phyloP scores from a whole-genome alignment of 2,329 filamentous ascomycete species.

The Aschersonia sp. region DNA sequence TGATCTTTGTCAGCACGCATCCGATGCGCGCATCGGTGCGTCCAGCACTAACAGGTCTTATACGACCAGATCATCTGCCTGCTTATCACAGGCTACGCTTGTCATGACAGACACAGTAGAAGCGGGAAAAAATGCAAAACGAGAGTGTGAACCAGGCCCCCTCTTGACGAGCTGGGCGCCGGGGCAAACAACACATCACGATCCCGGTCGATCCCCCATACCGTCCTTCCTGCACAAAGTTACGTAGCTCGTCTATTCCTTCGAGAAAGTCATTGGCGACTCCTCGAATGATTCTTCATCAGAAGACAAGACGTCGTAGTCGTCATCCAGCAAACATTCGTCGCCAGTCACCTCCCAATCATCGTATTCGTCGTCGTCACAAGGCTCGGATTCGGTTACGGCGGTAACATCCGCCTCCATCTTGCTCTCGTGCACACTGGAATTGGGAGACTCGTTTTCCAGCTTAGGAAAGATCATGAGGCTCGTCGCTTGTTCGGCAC shows the following conservation, averaged over 20 bases:
- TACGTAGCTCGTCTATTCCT: slow-evolving; percentile 17
- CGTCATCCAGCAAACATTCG: slow-evolving; percentile 89
- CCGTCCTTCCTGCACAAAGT: no score
- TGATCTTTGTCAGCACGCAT: no score
- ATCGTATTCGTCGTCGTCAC: slow-evolving; percentile 30
- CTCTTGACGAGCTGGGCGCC: no score
- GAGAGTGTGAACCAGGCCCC: no score
- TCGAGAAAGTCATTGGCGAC: slow-evolving; percentile 26
- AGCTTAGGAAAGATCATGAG: slow-evolving; percentile 96
- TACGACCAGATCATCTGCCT: no score
- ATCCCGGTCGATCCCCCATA: no score
- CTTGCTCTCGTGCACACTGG: slow-evolving; percentile 58
- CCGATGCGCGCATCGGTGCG: no score
- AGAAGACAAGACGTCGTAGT: slow-evolving; percentile 93
- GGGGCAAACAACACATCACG: no score
- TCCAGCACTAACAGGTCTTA: no score
- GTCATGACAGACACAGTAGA: no score
- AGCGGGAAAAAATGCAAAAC: no score
- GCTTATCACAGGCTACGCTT: no score
- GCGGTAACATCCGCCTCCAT: slow-evolving; percentile 35
- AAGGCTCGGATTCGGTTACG: slow-evolving; percentile 32
- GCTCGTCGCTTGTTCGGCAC: background rate
- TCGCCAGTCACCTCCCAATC: slow-evolving; percentile 52
- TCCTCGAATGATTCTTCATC: slow-evolving; percentile 75
- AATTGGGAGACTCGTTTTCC: slow-evolving; percentile 79